Evolutionary conservation across 331 rosid genomes (phyloP).

Genomic region (Ulmus americana): DNA sequence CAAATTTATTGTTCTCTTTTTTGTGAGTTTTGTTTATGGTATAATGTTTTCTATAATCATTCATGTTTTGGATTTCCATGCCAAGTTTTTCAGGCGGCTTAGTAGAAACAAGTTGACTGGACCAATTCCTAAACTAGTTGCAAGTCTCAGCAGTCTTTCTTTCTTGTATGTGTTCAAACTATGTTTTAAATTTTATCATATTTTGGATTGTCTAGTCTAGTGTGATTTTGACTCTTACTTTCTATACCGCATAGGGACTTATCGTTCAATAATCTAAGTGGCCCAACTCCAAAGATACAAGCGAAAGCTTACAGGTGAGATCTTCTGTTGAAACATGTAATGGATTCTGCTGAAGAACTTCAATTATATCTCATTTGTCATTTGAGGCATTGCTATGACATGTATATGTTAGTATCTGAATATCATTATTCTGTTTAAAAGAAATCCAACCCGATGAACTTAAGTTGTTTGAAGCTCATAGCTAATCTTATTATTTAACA

Average conservation of each 20-base stretch:
- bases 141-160: slow-evolving; percentile 70
- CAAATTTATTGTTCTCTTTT: neutral
- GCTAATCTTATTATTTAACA: too few relatives aligned
- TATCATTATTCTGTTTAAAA: too few relatives aligned
- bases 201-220: slow-evolving; percentile 11
- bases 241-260: slow-evolving; percentile 53
- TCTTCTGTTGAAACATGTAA: neutral
- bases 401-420: too few relatives aligned
- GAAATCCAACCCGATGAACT: too few relatives aligned
- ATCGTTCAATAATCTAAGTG: slow-evolving; percentile 88
- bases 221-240: slow-evolving; percentile 3
- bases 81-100: slow-evolving; percentile 89
- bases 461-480: too few relatives aligned
- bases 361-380: neutral
- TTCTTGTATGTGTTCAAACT: slow-evolving; percentile 54
- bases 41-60: slow-evolving; percentile 30
- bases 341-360: neutral
- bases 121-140: slow-evolving; percentile 72
- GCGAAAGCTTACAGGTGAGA: slow-evolving; percentile 89
- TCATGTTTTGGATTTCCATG: slow-evolving; percentile 36
- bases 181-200: slow-evolving; percentile 11
- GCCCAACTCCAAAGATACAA: slow-evolving; percentile 81
- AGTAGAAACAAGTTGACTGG: slow-evolving; percentile 71
- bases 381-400: too few relatives aligned
- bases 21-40: neutral